phyloP scores from a whole-genome alignment of 2,329 filamentous ascomycete genomes.

The Colletotrichum sp. region DNA sequence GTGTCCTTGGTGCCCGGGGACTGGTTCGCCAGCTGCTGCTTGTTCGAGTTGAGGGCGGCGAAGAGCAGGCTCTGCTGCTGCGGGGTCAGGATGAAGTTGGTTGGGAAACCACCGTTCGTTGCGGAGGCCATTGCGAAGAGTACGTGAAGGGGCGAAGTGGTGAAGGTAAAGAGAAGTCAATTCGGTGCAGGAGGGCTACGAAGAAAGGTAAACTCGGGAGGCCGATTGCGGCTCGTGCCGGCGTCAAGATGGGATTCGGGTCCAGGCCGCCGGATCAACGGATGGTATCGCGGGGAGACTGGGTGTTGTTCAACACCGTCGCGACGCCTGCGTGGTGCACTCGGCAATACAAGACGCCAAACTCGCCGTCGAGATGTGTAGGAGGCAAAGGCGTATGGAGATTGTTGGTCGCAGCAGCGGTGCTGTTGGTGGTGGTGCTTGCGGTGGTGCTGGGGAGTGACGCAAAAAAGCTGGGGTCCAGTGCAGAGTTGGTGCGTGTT shows the following conservation, averaged over 20 bases:
- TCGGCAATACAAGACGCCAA: background rate
- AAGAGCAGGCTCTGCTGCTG: constrained; percentile 80
- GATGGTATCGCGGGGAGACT: background rate
- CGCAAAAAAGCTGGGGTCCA: constrained; percentile 16
- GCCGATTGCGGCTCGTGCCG: constrained; percentile 22
- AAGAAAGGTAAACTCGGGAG: background rate
- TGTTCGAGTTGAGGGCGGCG: constrained; percentile 78
- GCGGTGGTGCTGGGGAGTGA: background rate
- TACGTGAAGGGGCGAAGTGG: background rate
- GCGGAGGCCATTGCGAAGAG: constrained; percentile 55
- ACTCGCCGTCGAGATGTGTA: background rate
- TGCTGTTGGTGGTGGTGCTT: background rate
- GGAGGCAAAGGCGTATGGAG: background rate
- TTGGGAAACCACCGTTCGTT: constrained; percentile 45
- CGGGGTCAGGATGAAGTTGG: constrained; percentile 72
- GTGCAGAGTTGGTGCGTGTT: constrained; percentile 25
- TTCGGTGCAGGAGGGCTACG: constrained; percentile 1
- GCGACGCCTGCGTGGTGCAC: background rate
- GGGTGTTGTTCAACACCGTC: background rate
- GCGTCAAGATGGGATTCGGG: background rate
- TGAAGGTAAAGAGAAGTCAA: constrained; percentile 1
- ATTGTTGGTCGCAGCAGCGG: background rate
- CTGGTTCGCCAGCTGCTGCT: constrained; percentile 39
- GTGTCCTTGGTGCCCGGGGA: constrained; percentile 40
- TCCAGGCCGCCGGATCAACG: constrained; percentile 1